Base-by-base conservation (phyloP, 352 stramenopile species). In the Phytopythium aichiense region DNA sequence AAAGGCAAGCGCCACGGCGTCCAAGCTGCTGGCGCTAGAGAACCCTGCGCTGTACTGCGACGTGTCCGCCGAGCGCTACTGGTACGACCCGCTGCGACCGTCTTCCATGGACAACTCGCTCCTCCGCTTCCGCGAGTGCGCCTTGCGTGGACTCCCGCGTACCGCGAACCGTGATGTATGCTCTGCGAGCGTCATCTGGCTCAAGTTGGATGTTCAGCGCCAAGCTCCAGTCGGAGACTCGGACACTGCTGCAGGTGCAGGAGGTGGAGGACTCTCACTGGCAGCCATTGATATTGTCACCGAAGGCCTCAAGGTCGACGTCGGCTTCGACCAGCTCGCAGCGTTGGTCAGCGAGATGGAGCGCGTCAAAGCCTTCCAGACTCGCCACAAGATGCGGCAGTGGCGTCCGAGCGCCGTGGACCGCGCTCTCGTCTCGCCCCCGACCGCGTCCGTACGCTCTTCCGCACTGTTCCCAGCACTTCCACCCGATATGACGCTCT, bases 11-110 rank as follows among this genome's bases (percentile, higher is more conserved):
- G 40, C 16, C 16, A 64, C 66, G 40, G 49, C 50, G 31, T 56
- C 53, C 2, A 94, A 94, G 62, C 60, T 88, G 7, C 56, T 91
- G 35, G 78, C 74, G 20, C 56, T 92, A 16, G 81, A 84, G 45
- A 84, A 90, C n/a, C 37, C 78, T 6, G 79, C 75, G 0, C 60
- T 86, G 25, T 89, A 92, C 57, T 85, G 79, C 40, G 78, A 88
- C 53, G 70, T 87, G 25, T 40, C 82, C 2, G 68, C 79, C 4
- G 64, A 77, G 4, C 70, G 43, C 11, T 87, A 64, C 55, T 75
- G 64, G 64, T 59, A 28, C 7, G 22, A 38, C 20, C 50, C 61
- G 28, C 35, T 51, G 18, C n/a, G 42, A 42, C 49, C 66, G 28
- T 50, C 50, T 0, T 40, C 49, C n/a, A 52, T 55, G 8, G 54